These are phyloP conservation scores for Mycena latifolia DNA, from an alignment of 768 basidiomycete genomes.

Conservation along the genomic window DNA sequence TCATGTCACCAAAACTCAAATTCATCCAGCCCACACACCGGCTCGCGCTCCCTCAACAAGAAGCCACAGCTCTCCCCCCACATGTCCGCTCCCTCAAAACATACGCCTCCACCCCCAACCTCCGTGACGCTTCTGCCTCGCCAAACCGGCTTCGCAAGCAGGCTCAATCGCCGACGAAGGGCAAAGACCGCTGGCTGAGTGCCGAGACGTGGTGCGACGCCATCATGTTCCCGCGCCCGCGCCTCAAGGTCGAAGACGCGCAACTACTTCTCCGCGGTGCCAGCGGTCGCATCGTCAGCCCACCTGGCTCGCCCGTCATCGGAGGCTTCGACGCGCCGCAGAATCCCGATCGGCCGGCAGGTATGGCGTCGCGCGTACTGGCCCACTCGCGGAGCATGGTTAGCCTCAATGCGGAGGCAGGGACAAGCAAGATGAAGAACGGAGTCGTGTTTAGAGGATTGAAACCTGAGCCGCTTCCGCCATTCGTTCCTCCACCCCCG, in stretches of 20 bases:
- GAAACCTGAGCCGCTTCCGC: too few species aligned
- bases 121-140: constrained; percentile 48
- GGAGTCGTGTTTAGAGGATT: constrained; percentile 6
- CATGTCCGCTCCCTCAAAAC: constrained; percentile 54
- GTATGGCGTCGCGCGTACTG: constrained; percentile 59
- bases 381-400: constrained; percentile 56
- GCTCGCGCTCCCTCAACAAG: constrained; percentile 21
- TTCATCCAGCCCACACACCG: constrained; percentile 35
- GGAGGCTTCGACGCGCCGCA: constrained; percentile 32
- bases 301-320: constrained; percentile 59
- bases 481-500: constrained; percentile 24
- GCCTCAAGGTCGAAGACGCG: constrained; percentile 64
- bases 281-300: constrained; percentile 58
- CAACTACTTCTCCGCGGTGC: constrained; percentile 28
- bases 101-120: constrained; percentile 76
- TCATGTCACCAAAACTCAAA: constrained; percentile 46
- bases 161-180: constrained; percentile 52
- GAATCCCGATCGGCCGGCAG: constrained; percentile 38
- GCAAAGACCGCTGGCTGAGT: constrained; percentile 75
- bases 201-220: constrained; percentile 90
- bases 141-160: constrained; percentile 34
- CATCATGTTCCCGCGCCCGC: constrained; percentile 79
- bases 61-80: constrained; percentile 2
- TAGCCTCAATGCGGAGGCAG: constrained; percentile 32
- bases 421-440: constrained; percentile 16